Evolutionary conservation across 2,329 filamentous ascomycete genomes (phyloP), one percentile per base, ranked within the genome.

Genomic region (Clarireedia paspali): DNA sequence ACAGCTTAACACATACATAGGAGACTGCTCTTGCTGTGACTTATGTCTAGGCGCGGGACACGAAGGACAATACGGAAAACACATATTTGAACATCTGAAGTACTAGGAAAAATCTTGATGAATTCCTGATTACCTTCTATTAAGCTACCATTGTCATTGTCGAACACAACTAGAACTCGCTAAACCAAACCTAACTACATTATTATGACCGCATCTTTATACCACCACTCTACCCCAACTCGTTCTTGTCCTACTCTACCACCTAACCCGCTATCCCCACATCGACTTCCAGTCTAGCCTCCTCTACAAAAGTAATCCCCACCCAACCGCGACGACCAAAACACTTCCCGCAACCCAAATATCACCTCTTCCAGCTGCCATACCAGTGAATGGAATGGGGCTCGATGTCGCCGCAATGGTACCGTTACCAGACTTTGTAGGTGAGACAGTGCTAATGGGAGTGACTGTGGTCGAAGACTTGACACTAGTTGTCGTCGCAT

Each of bases 241-340:
- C 6, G 17, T 44, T 12, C 15, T 44, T 5, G 10, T 23, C 17
- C 23, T 17, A 24, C 17, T 17, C 6, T 9, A 2, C 10, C 12
- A 47, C 15, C 2, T 3, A 2, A 39, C 38, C 10, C 38, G 7
- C 23, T 12, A 34, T 30, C 7, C 34, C 38, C n/a, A 42, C 6
- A 1, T 24, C 14, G 20, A 38, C 14, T 39, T 30, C 4, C 6
- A 24, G 6, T 38, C 20, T 14, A 38, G 2, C 23, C 36, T 10
- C 27, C 20, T 39, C 30, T 40, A 50, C 53, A 55, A 39, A 5
- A 50, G 12, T 15, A 55, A 30, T 3, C 47, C 47, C 53, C 50
- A 24, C 6, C 47, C 53, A 10, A 52, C 34, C 2, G 36, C 54
- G 5, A 36, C 34, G 42, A 53, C 24, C 17, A 46, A 39, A 1